These are phyloP conservation scores for Thoreauomyces humboldtii DNA, from an alignment of 192 early-diverging fungal species.

Conservation along the genomic window DNA sequence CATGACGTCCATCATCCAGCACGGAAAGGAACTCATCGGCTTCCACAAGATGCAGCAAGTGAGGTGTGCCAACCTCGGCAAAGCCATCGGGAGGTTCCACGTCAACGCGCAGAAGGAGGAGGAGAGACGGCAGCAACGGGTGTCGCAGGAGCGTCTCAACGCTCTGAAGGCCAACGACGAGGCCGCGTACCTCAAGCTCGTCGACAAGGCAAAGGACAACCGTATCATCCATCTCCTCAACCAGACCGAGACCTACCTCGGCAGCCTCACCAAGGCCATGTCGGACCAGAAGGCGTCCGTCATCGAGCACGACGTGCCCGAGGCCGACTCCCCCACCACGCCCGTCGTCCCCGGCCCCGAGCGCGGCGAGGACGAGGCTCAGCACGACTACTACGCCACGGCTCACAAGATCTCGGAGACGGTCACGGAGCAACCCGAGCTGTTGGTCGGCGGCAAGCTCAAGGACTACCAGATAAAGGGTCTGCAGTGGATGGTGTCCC, in stretches of 20 bases:
- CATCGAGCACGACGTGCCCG: conserved; percentile 47
- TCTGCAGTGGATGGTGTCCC: conserved; percentile 98
- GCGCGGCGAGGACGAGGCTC: conserved; percentile 37
- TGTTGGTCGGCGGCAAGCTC: conserved; percentile 84
- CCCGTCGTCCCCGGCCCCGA: too few species aligned
- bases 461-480: conserved; percentile 98
- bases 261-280: conserved; percentile 81
- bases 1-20: conserved; percentile 69
- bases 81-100: conserved; percentile 74
- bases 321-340: conserved; percentile 37
- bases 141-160: conserved; percentile 91
- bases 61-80: conserved; percentile 72
- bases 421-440: conserved; percentile 73
- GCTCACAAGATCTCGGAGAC: conserved; percentile 86
- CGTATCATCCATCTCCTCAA: conserved; percentile 87
- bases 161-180: conserved; percentile 97
- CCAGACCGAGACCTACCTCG: conserved; percentile 86
- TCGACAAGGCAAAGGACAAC: conserved; percentile 95
- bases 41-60: conserved; percentile 68
- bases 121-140: conserved; percentile 77
- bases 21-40: conserved; percentile 63
- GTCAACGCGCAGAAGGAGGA: conserved; percentile 89
- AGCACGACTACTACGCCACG: conserved; percentile 74
- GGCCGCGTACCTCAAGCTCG: conserved; percentile 91
- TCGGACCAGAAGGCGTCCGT: conserved; percentile 66